Percentiles rank a stretch among this genome's conserved stretches.
These are phyloP conservation scores for Malus fusca DNA, from an alignment of 306 rosid genomes.

Conservation along the genomic window DNA sequence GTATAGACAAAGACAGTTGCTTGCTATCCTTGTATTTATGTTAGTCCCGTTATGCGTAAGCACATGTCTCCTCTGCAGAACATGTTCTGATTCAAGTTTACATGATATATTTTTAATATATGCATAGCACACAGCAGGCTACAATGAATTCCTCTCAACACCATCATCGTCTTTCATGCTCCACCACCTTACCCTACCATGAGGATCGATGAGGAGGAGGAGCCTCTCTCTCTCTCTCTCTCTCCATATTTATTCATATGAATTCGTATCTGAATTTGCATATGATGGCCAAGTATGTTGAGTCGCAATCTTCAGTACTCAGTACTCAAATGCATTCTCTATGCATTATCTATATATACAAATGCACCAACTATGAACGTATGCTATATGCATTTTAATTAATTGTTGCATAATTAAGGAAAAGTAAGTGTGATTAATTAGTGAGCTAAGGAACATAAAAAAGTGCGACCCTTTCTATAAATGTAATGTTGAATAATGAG, in stretches of 20 bases:
- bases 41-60: conserved; percentile 51
- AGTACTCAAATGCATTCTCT: neutral
- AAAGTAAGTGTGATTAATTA: neutral
- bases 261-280: neutral
- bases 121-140: neutral
- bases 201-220: conserved; percentile 2
- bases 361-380: neutral
- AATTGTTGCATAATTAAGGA: neutral
- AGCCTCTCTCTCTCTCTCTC: neutral
- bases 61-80: conserved; percentile 63
- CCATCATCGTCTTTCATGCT: conserved; percentile 5
- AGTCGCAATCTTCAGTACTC: neutral
- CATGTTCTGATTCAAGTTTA: conserved; percentile 61
- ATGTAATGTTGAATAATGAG: neutral
- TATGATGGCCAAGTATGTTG: neutral
- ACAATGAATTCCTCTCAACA: conserved; percentile 13
- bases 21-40: conserved; percentile 49
- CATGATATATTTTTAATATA: conserved; percentile 11
- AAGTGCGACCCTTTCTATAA: neutral
- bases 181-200: conserved; percentile 50
- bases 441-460: conserved; percentile 7
- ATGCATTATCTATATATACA: neutral
- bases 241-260: neutral
- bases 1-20: conserved; percentile 78
- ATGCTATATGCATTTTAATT: neutral